These are phyloP conservation scores for Yamadazyma diddensiae DNA, from an alignment of 1,139 yeast species.

Conservation along the genomic window DNA sequence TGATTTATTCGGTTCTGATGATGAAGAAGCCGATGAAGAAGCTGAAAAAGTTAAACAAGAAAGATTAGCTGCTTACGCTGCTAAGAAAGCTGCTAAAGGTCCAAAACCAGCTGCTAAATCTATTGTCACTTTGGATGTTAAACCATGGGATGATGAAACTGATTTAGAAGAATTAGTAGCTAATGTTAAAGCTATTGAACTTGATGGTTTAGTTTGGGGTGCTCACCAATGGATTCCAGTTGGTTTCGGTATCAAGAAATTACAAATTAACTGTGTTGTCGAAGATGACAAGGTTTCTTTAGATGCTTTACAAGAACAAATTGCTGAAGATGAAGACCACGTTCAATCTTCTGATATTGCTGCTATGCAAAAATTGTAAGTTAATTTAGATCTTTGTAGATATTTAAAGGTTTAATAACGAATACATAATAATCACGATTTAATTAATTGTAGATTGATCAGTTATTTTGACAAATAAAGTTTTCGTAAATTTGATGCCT, in stretches of 20 bases:
- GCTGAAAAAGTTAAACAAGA: slow-evolving; percentile 96
- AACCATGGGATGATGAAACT: slow-evolving; percentile 99
- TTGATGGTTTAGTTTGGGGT: slow-evolving; percentile 98
- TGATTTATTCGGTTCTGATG: slow-evolving; percentile 92
- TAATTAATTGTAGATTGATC: no score
- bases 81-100: slow-evolving; percentile 95
- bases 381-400: not conserved
- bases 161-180: slow-evolving; percentile 85
- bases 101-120: slow-evolving; percentile 99
- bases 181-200: slow-evolving; percentile 76
- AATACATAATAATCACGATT: not conserved
- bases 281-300: slow-evolving; percentile 95
- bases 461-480: no score
- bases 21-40: slow-evolving; percentile 91
- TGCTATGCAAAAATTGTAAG: slow-evolving; percentile 96
- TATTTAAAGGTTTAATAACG: not conserved
- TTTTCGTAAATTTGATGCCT: no score
- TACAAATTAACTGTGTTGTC: slow-evolving; percentile 96
- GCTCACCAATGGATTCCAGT: slow-evolving; percentile 94
- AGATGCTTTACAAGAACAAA: slow-evolving; percentile 78
- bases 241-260: slow-evolving; percentile 99
- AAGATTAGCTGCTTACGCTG: slow-evolving; percentile 97
- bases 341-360: slow-evolving; percentile 98
- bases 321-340: slow-evolving; percentile 98
- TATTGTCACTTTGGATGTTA: slow-evolving; percentile 91